Conservation (phyloP, 345 rosid species). For the Populus simonii region DNA sequence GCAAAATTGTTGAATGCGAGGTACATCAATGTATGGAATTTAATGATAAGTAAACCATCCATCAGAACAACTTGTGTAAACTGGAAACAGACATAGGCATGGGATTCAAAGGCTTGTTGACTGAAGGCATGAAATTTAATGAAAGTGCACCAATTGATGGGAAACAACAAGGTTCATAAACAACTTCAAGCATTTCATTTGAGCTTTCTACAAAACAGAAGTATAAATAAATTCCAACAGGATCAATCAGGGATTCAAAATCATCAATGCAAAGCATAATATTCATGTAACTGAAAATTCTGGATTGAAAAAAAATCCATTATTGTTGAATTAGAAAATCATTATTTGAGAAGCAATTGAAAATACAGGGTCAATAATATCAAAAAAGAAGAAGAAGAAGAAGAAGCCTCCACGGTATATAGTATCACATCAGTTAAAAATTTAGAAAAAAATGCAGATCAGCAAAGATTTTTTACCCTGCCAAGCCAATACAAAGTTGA, state of each 20-base stretch:
- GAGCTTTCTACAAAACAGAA: not conserved
- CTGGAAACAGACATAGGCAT: not conserved
- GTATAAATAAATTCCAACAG: not conserved
- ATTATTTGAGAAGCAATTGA: not conserved
- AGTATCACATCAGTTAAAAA: not conserved
- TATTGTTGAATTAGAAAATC: not conserved
- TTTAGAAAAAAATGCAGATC: not conserved
- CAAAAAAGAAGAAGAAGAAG: not conserved
- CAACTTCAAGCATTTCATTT: not conserved
- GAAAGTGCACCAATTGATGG: not conserved
- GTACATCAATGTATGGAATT: not conserved
- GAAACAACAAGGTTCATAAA: not conserved
- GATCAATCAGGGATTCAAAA: not conserved
- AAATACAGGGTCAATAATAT: not conserved
- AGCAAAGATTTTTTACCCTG: constrained; percentile 52
- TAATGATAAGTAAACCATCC: not conserved
- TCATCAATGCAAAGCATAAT: not conserved
- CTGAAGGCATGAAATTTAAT: not conserved
- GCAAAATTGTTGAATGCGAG: not conserved
- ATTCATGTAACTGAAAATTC: not conserved
- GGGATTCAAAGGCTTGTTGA: not conserved
- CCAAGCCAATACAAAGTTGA: constrained; percentile 73
- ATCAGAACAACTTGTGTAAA: no score
- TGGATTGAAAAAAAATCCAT: not conserved
- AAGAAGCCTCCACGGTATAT: not conserved